Percentiles rank a stretch among this genome's conserved stretches.
These are phyloP conservation scores for Prunus mume DNA, from an alignment of 306 rosid species.

Conservation along the genomic window DNA sequence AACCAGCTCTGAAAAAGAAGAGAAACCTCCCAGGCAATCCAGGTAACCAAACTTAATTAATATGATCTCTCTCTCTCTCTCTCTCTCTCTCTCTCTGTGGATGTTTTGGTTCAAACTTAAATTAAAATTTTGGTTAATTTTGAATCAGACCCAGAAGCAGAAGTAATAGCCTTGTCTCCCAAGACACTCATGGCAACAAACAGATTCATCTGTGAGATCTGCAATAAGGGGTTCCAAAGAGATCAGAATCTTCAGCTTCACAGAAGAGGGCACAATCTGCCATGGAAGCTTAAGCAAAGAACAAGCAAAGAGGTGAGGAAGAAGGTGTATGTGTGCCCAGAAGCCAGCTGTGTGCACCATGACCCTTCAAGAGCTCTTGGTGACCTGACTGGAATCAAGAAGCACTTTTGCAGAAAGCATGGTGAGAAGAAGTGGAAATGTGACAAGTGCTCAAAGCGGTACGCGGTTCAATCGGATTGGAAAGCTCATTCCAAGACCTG, in stretches of 20 bases:
- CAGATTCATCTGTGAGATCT: constrained; percentile 88
- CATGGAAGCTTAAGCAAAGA: constrained; percentile 96
- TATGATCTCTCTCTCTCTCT: neutral
- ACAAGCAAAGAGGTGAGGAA: constrained; percentile 73
- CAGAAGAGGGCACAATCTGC: constrained; percentile 91
- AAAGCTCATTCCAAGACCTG: constrained; percentile 97
- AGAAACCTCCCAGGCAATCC: constrained; percentile 99
- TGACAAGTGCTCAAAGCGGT: constrained; percentile 86
- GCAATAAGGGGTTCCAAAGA: constrained; percentile 89
- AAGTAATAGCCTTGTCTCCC: constrained; percentile 85
- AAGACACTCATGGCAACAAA: constrained; percentile 78
- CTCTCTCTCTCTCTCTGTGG: neutral
- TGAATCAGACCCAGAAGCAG: constrained; percentile 88
- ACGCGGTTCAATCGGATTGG: constrained; percentile 98
- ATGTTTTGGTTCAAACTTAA: neutral
- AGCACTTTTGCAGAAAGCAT: constrained; percentile 92
- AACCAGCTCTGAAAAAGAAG: constrained; percentile 57
- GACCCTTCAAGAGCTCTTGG: constrained; percentile 92
- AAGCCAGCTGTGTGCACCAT: constrained; percentile 77
- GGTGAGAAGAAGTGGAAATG: constrained; percentile 99
- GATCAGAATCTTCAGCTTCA: constrained; percentile 98
- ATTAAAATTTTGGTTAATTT: neutral
- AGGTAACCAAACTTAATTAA: constrained; percentile 42
- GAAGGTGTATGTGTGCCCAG: constrained; percentile 96
- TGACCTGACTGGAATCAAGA: constrained; percentile 92